Evolutionary conservation across 345 rosid species (phyloP), one percentile per base, ranked within the genome.

Genomic region (Eucalyptus virginea): DNA sequence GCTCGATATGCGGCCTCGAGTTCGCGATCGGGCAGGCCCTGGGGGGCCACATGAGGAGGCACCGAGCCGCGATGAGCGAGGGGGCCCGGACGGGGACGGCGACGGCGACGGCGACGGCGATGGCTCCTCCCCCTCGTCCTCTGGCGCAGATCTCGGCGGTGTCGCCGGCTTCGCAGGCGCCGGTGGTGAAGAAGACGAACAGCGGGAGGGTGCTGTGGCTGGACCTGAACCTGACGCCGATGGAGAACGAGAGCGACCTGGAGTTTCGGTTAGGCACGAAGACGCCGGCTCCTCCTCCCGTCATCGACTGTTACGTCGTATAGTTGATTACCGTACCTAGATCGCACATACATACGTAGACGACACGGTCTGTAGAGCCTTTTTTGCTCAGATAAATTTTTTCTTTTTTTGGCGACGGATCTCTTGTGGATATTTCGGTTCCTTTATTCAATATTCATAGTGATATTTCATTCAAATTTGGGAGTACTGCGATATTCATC

Each of bases 1-100:
- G 99, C 88, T 96, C 99, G 9, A 94, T 97, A 4, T 97, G 99
- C 60, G 99, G 99, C 11, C 92, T 95, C 3, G 98, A 96, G 93
- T 97, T 97, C 69, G 92, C 98, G 1, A 93, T 97, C 56, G 99
- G 96, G 11, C 96, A 96, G 88, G 96, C 97, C 6, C 86, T 94
- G 30, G 96, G 96, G 3, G 96, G 97, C 30, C 97, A 96, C 88
- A 95, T 96, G 98, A 95, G 96, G 90, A 92, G 96, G 89, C 96
- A 96, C 32, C 91, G 95, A 81, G 86, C 91, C 9, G 88, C 80
- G 26, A 21, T 30, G 86, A 42, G 44, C 19, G 77, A 72, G 30
- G 40, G 56, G 44, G 37, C 42, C 47, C 11, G 62, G 87, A 28
- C 44, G 6, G 8, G 62, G 87, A 28, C 44, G 6, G 8, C 13